These are phyloP conservation scores for Sugiyamaella pinicola DNA, from an alignment of 1,139 yeast species.

Conservation along the genomic window DNA sequence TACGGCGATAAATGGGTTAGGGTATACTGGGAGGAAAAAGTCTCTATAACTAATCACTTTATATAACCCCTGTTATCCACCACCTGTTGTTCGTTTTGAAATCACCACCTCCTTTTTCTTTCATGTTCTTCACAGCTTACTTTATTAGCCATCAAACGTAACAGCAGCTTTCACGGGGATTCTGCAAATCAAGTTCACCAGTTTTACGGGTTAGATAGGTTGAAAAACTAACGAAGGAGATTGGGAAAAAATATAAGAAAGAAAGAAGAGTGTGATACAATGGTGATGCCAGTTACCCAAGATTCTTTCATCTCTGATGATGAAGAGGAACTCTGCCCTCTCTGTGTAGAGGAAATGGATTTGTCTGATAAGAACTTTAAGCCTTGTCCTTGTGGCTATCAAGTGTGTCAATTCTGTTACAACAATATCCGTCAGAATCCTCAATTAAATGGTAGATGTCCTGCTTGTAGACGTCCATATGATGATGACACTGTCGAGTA, in stretches of 20 bases:
- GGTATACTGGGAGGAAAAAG: neutral
- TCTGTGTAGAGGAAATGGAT: conserved; percentile 97
- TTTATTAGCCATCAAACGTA: conserved; percentile 3
- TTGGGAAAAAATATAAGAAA: too few species aligned
- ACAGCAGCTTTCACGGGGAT: neutral
- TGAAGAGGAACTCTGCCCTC: conserved; percentile 82
- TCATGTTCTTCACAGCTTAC: neutral
- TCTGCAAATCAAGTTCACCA: too few species aligned
- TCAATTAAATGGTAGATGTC: conserved; percentile 92
- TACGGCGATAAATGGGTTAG: neutral
- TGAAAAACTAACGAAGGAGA: neutral
- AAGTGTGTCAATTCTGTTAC: conserved; percentile 96
- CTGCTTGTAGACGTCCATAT: conserved; percentile 93
- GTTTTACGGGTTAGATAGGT: neutral
- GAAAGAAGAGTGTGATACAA: too few species aligned
- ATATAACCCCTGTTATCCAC: neutral
- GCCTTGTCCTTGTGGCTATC: conserved; percentile 99
- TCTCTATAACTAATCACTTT: neutral
- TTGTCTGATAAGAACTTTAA: conserved; percentile 92
- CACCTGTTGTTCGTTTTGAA: neutral
- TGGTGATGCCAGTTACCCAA: conserved; percentile 20
- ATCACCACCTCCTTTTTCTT: neutral
- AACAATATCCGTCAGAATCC: conserved; percentile 95
- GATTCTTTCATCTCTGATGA: conserved; percentile 72
- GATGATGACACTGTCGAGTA: conserved; percentile 93